A percentile compares a stretch with the other conserved stretches of the same genome.
These are phyloP conservation scores for Alloascoidea africana DNA, from an alignment of 805 yeast genomes.

Conservation along the genomic window DNA sequence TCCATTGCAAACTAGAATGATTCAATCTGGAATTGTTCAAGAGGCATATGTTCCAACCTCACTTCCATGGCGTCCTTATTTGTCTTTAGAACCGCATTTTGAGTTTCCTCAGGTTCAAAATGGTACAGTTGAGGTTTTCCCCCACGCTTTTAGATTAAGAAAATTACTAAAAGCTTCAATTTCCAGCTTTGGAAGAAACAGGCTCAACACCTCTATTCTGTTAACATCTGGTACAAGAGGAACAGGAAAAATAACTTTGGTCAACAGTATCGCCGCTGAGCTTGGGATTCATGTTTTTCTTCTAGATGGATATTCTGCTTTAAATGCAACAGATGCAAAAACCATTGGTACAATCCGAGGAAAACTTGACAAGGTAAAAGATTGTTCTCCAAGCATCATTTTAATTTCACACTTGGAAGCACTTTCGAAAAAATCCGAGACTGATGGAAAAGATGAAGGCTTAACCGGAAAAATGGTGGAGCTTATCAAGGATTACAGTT, in stretches of 20 bases:
- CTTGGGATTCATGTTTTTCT: constrained; percentile 54
- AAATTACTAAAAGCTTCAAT: constrained; percentile 40
- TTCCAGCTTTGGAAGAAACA: constrained; percentile 15
- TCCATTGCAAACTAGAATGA: constrained; percentile 51
- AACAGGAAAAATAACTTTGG: constrained; percentile 62
- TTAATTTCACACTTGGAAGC: constrained; percentile 63
- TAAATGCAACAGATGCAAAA: constrained; percentile 62
- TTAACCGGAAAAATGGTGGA: constrained; percentile 34
- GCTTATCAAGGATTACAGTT: constrained; percentile 37
- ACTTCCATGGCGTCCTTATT: constrained; percentile 9
- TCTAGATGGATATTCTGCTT: constrained; percentile 52
- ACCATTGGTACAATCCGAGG: constrained; percentile 70
- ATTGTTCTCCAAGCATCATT: constrained; percentile 32
- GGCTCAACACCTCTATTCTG: constrained; percentile 45
- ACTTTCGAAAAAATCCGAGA: constrained; percentile 51
- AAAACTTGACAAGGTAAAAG: constrained; percentile 47
- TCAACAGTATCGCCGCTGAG: constrained; percentile 35
- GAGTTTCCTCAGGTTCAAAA: neutral
- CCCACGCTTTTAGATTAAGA: constrained; percentile 32
- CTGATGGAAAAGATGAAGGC: constrained; percentile 28
- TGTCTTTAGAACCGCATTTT: constrained; percentile 19
- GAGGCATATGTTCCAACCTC: neutral
- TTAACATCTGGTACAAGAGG: constrained; percentile 58
- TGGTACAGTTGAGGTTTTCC: constrained; percentile 19
- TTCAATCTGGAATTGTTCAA: constrained; percentile 44